These are phyloP conservation scores for Noccaea bulbosa DNA, from an alignment of 345 rosid species.

Conservation along the genomic window DNA sequence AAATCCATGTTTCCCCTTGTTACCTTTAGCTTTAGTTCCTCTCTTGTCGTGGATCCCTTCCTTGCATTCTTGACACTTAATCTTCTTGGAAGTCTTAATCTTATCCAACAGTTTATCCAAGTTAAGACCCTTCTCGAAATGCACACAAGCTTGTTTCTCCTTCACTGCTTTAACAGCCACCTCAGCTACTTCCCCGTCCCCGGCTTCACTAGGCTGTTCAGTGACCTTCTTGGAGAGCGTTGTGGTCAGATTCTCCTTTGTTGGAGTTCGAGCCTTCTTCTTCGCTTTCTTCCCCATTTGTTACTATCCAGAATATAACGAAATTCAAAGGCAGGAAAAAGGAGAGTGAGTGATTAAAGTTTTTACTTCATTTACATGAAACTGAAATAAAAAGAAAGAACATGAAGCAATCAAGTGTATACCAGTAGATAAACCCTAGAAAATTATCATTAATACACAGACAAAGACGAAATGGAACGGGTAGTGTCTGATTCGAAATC, in stretches of 20 bases:
- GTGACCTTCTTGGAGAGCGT: slow-evolving; percentile 47
- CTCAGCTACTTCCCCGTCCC: slow-evolving; percentile 44
- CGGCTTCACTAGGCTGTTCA: slow-evolving; percentile 41
- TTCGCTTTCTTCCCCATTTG: slow-evolving; percentile 87
- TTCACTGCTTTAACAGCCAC: slow-evolving; percentile 43
- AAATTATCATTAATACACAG: slow-evolving; percentile 28
- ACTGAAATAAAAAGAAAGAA: not conserved
- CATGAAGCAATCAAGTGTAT: slow-evolving; percentile 2
- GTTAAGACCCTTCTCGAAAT: slow-evolving; percentile 65
- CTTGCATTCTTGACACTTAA: slow-evolving; percentile 79
- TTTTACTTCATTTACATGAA: slow-evolving; percentile 6
- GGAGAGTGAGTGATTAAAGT: slow-evolving; percentile 21
- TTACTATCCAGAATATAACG: slow-evolving; percentile 43
- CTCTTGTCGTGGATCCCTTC: slow-evolving; percentile 63
- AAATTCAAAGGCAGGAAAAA: slow-evolving; percentile 16
- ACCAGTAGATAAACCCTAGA: slow-evolving; percentile 18
- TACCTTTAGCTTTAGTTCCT: slow-evolving; percentile 70
- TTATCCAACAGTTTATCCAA: slow-evolving; percentile 61
- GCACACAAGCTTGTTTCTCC: slow-evolving; percentile 64
- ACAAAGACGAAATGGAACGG: not conserved
- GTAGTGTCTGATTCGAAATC: not conserved
- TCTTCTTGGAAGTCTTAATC: slow-evolving; percentile 53
- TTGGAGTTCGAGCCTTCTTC: slow-evolving; percentile 67
- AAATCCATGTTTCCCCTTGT: slow-evolving; percentile 62
- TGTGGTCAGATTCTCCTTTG: slow-evolving; percentile 55